Conservation (phyloP, 805 yeast species). For the Wickerhamomyces strasburgensis region DNA sequence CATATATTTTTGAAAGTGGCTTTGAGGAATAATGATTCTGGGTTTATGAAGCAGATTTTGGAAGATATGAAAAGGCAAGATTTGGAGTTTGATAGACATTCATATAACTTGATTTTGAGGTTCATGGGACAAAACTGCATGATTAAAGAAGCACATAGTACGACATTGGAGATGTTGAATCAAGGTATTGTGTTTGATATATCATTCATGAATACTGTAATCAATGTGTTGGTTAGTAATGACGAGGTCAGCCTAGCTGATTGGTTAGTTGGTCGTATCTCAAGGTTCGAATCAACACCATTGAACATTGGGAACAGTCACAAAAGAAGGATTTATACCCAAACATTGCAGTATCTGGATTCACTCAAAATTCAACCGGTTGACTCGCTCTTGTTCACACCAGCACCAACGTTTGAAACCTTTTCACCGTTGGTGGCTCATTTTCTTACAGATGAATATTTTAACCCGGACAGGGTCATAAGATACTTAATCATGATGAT, state of each 20-base stretch:
- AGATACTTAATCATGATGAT: conserved; percentile 4
- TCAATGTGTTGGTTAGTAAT: conserved; percentile 5
- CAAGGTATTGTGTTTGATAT: conserved; percentile 12
- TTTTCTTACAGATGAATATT: conserved; percentile 2
- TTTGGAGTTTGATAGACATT: conserved; percentile 27
- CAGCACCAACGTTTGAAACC: conserved; percentile 14
- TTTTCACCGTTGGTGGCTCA: conserved; percentile 13
- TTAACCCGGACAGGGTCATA: conserved; percentile 6
- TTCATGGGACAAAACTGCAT: conserved; percentile 9
- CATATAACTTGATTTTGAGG: conserved; percentile 22
- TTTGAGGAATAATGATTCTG: conserved; percentile 10
- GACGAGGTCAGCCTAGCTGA: conserved; percentile 9
- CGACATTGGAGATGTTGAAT: conserved; percentile 1
- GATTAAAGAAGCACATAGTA: neutral
- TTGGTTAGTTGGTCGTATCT: conserved; percentile 1
- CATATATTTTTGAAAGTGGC: conserved; percentile 28
- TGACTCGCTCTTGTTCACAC: conserved; percentile 4
- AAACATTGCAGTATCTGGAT: conserved; percentile 10
- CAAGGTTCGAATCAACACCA: neutral
- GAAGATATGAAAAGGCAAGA: conserved; percentile 14
- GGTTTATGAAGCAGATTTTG: conserved; percentile 13
- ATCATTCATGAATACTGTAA: conserved; percentile 5
- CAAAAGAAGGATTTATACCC: conserved; percentile 6
- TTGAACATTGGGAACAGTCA: neutral
- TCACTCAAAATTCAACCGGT: conserved; percentile 3